Conservation (phyloP, 805 yeast species). For the Saturnispora sekii region DNA sequence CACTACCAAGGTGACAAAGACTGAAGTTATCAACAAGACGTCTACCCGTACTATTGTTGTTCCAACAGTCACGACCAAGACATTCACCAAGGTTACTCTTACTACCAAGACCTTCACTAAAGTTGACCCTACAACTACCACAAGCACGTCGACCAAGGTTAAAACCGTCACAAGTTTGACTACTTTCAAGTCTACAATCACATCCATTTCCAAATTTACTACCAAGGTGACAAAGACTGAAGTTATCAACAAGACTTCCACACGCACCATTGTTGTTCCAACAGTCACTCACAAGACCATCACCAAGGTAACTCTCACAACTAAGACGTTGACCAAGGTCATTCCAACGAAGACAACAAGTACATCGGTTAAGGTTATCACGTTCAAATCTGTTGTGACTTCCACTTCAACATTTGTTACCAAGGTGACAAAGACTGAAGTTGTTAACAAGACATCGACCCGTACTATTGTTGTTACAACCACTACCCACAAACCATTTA, state of each 20-base stretch:
- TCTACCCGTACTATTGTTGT: not conserved
- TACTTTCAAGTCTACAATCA: not conserved
- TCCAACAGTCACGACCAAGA: not conserved
- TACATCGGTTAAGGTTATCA: not conserved
- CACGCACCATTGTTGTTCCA: not conserved
- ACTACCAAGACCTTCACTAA: not conserved
- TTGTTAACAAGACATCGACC: not conserved
- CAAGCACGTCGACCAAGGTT: not conserved
- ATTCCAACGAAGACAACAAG: not conserved
- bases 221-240: not conserved
- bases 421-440: not conserved
- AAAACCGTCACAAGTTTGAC: not conserved
- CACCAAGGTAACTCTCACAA: not conserved
- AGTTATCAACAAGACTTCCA: not conserved
- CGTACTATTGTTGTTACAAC: not conserved
- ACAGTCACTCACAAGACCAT: not conserved
- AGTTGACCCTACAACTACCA: not conserved
- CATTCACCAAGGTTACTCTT: not conserved
- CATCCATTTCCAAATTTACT: not conserved
- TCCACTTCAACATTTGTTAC: not conserved
- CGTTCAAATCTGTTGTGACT: not conserved
- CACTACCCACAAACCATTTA: not conserved
- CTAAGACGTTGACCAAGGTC: not conserved
- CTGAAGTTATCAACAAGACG: not conserved
- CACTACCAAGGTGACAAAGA: not conserved